Percentiles rank a stretch among this genome's conserved stretches.
Evolutionary conservation across 495 filamentous ascomycete species (phyloP).

Genomic region (Niebla homalea): DNA sequence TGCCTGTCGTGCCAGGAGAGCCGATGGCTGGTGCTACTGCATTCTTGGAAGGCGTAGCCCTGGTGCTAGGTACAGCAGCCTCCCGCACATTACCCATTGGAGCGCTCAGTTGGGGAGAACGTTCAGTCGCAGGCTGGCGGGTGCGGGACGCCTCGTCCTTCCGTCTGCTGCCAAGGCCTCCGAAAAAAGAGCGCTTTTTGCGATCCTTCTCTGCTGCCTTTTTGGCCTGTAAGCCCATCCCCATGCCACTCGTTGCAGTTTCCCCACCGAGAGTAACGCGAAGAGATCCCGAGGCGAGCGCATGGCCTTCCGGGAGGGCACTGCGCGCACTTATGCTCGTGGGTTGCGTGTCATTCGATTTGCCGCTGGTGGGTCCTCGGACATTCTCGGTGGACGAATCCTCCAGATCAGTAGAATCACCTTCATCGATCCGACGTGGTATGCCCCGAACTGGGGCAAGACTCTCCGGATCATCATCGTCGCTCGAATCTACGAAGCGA

Average conservation of each 20-base stretch:
- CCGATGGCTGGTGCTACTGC: neutral
- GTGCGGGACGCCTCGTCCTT: conserved; percentile 20
- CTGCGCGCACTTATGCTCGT: conserved; percentile 4
- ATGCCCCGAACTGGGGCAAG: conserved; percentile 53
- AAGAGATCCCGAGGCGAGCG: conserved; percentile 16
- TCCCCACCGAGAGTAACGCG: conserved; percentile 8
- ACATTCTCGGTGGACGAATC: conserved; percentile 41
- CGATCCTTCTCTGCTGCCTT: conserved; percentile 24
- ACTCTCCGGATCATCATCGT: conserved; percentile 37
- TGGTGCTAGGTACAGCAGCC: neutral
- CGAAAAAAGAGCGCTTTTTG: conserved; percentile 27
- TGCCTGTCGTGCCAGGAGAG: conserved; percentile 8
- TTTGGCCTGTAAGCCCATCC: conserved; percentile 28
- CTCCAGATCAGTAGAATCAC: conserved; percentile 58
- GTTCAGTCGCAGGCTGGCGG: conserved; percentile 21
- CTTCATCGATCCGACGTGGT: conserved; percentile 41
- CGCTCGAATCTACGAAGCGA: conserved; percentile 68
- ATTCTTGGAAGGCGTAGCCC: neutral
- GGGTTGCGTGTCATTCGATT: conserved; percentile 8
- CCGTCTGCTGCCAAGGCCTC: conserved; percentile 31
- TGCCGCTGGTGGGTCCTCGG: conserved; percentile 8
- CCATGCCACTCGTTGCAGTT: conserved; percentile 20
- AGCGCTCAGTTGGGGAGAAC: conserved; percentile 13
- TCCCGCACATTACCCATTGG: conserved; percentile 17
- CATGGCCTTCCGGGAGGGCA: conserved; percentile 12